Evolutionary conservation across 2,329 filamentous ascomycete genomes (phyloP), one percentile per base, ranked within the genome.

Genomic region (Fusarium sp.): DNA sequence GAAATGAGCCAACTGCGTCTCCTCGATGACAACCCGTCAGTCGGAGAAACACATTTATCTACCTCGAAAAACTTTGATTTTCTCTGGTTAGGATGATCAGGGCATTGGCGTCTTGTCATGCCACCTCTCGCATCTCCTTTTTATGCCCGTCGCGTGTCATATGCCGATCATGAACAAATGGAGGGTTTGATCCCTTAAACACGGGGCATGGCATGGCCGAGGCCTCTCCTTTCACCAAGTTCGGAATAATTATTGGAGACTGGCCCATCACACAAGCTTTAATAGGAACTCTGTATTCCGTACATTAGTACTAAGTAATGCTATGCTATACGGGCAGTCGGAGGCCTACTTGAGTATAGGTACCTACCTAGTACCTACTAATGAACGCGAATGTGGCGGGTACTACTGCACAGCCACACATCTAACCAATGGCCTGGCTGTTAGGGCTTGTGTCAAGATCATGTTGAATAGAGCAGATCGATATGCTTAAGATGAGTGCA

Each of bases 1-100:
- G 26, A 54, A 54, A 61, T 60, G 44, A 50, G 44, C 74, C 75
- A 76, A 77, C 73, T 64, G 54, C 15, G 51, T 47, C 54, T 39
- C 38, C 28, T 53, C 51, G 39, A 71, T 77, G 75, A 77, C 73
- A 75, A 50, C 41, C 36, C 38, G 51, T 31, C 44, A 35, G 36
- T 55, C 62, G 11, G 7, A 33, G 48, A 47, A 31, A 28, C 18
- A 24, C 20, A 15, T 55, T 33, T 30, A 33, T 38, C 31, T 31
- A 33, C 42, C 31, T 31, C 38, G 48, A 42, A 15, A 31, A 55
- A 22, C 14, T 42, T 38, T 47, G 35, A 48, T 69, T 20, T 20
- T 53, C n/a, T 51, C 62, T 39, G 42, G 41, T 24, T 22, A 36
- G 12, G 8, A 26, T 13, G 44, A 42, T 48, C 22, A 38, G 68